Base-by-base conservation (phyloP, 768 basidiomycete species). In the Exidia glandulosa region DNA sequence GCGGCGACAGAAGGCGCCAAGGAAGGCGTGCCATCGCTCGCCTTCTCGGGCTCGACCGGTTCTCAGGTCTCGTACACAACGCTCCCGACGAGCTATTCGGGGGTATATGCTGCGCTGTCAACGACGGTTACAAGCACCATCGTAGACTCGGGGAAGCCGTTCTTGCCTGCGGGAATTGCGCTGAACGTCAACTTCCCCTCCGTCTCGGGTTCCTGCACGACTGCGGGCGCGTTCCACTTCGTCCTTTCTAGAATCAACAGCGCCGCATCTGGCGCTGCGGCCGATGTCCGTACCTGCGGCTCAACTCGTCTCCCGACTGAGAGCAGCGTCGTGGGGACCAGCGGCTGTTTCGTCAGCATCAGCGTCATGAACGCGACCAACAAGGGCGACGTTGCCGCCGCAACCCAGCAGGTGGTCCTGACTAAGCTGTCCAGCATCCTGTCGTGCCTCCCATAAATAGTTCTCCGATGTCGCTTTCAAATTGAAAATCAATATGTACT, bases 121-220 rank as follows among this genome's bases (percentile, higher is more conserved):
- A 66, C 76, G 30, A 72, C 70, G 61, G 74, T 81, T 65, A 66
- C 74, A 30, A 55, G 69, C 16, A 70, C 70, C 16, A 61, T 74
- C n/a, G 64, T 77, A 55, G 61, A 63, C 7, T 68, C 67, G 27
- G 45, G 69, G 10, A 67, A 63, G 1, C 74, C 76, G 1, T 66
- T 78, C 59, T 73, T 80, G 19, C 81, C 80, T 1, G 25, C 67
- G 0, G 73, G 73, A 27, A 69, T 75, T 59, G 71, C 71, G 47
- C 61, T 83, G 60, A 81, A 80, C 66, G 79, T 83, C 64, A 83
- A 82, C 70, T 81, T 75, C 64, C 75, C 77, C 1, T 63, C 76
- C 10, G 66, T 66, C 55, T 70, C 64, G 57, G 63, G 63, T 55
- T 59, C 52, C 56, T 81, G 80, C 63, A 58, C 72, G n/a, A 67